Conservation (phyloP, 2,329 filamentous ascomycete genomes). For the Acrodontium crateriforme region DNA sequence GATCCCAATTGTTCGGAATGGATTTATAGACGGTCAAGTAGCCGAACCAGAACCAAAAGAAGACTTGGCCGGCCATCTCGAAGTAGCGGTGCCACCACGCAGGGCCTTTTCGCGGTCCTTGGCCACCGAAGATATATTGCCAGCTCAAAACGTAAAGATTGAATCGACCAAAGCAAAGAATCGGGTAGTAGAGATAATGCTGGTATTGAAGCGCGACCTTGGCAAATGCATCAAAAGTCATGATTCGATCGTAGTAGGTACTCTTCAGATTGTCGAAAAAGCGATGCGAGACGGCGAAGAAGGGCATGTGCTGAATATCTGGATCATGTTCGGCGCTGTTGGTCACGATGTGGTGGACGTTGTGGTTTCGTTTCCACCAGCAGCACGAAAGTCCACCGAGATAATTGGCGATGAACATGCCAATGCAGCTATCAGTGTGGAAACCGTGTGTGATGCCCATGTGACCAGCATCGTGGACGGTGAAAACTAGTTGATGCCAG, state of each 20-base stretch:
- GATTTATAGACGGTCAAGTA: conserved; percentile 49
- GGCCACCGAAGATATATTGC: conserved; percentile 46
- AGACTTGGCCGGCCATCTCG: conserved; percentile 47
- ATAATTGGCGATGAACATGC: conserved; percentile 81
- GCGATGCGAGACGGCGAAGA: conserved; percentile 52
- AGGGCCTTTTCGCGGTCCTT: conserved; percentile 43
- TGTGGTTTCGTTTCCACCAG: conserved; percentile 97
- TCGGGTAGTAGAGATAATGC: conserved; percentile 53
- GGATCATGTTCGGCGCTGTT: conserved; percentile 93
- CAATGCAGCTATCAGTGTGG: conserved; percentile 67
- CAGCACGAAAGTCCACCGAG: conserved; percentile 78
- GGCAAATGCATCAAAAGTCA: conserved; percentile 48
- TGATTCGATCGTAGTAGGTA: conserved; percentile 51
- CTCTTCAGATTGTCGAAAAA: conserved; percentile 52
- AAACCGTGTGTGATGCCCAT: conserved; percentile 95
- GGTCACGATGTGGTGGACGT: conserved; percentile 92
- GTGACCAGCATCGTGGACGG: conserved; percentile 87
- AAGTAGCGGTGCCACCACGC: conserved; percentile 56
- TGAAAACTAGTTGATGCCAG: conserved; percentile 93
- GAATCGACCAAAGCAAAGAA: conserved; percentile 54
- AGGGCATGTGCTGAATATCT: conserved; percentile 66
- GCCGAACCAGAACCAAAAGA: conserved; percentile 56
- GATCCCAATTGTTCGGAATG: conserved; percentile 44
- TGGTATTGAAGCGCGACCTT: conserved; percentile 48
- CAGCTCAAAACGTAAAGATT: conserved; percentile 57